Evolutionary conservation across 495 filamentous ascomycete genomes (phyloP), one percentile per base, ranked within the genome.

Genomic region (Opeltia flavorubescens): DNA sequence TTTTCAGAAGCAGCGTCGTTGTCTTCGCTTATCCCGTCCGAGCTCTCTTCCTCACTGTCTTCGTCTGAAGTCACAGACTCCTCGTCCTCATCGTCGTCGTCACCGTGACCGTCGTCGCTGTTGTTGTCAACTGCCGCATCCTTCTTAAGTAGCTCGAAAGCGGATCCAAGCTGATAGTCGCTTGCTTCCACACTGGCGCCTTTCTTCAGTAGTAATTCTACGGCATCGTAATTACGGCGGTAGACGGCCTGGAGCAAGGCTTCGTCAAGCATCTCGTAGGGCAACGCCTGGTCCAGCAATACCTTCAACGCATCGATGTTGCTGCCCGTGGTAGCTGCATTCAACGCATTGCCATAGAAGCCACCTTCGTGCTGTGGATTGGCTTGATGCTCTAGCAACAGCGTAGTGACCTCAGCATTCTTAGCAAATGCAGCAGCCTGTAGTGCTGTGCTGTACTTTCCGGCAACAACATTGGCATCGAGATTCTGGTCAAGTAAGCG

Each of bases 321-420:
- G 38, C 38, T n/a, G n/a, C n/a, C n/a, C n/a, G n/a, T n/a, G n/a
- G n/a, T n/a, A n/a, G 62, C 57, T 18, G 47, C 54, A 44, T 25
- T 39, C 18, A 66, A 53, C 21, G 61, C 53, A 42, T 48, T 62
- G 5, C 55, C 55, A 44, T 51, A 61, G 21, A 47, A n/a, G 43
- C 49, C 47, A 26, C 31, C 45, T 38, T 29, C 15, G 40, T 54
- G 42, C 40, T 61, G 56, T 20, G 58, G 40, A 49, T 62, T 43
- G 13, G 61, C 62, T 20, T 57, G 54, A 50, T 50, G 46, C 20
- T 58, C 50, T 0, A 66, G 24, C 11, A 65, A 36, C 11, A 40
- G 38, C 30, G 40, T 24, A 1, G 59, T 46, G 13, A 50, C 31
- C n/a, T 55, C 49, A 12, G 40, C 49, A 20, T 52, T 45, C 26